phyloP scores from a whole-genome alignment of 1,284 basidiomycete genomes.

The Kwoniella shivajii region DNA sequence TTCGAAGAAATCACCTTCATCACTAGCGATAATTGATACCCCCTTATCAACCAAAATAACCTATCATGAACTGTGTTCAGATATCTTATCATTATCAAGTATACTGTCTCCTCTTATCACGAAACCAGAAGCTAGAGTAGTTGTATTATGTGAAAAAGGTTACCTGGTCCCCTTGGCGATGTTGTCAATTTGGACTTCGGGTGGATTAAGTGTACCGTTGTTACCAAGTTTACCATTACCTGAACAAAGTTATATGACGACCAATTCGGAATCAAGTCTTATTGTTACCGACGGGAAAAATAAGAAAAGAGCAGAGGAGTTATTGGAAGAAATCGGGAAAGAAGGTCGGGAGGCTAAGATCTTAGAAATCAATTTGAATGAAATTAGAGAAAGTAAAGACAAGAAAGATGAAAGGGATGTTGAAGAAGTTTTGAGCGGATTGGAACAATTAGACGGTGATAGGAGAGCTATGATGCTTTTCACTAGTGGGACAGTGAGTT shows the following conservation, averaged over 20 bases:
- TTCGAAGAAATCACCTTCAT: constrained; percentile 9
- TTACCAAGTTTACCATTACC: constrained; percentile 42
- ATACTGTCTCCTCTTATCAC: neutral
- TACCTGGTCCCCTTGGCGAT: constrained; percentile 34
- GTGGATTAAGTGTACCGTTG: constrained; percentile 42
- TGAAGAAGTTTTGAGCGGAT: neutral
- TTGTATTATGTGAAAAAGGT: constrained; percentile 33
- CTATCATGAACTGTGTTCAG: constrained; percentile 25
- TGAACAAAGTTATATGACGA: constrained; percentile 45
- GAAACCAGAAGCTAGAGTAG: constrained; percentile 26
- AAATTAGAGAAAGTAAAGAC: neutral
- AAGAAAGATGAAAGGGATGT: neutral
- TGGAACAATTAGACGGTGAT: constrained; percentile 25
- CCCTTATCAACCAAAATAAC: constrained; percentile 10
- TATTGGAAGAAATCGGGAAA: constrained; percentile 22
- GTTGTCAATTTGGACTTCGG: constrained; percentile 35
- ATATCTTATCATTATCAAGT: constrained; percentile 21
- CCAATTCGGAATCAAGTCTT: constrained; percentile 34
- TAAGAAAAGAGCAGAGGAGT: constrained; percentile 30
- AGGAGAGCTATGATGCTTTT: constrained; percentile 49
- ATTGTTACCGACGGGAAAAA: constrained; percentile 36
- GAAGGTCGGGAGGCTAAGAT: constrained; percentile 11
- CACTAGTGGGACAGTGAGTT: constrained; percentile 43
- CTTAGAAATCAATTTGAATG: constrained; percentile 15
- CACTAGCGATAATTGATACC: constrained; percentile 30